These are phyloP conservation scores for Aspergillus coremiiformis DNA, from an alignment of 495 filamentous ascomycete genomes.

Conservation along the genomic window DNA sequence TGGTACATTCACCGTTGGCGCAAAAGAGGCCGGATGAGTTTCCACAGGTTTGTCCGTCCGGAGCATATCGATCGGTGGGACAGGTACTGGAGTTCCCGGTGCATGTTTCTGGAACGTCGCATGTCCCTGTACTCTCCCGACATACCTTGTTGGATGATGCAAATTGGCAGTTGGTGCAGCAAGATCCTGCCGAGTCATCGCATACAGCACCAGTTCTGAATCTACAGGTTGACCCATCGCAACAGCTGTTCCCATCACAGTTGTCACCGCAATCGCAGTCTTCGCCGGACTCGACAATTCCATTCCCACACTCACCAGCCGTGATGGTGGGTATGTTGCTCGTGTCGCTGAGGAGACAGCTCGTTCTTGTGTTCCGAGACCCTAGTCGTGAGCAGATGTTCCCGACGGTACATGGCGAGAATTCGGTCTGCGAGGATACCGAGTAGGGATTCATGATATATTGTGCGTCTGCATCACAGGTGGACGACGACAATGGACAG, in stretches of 20 bases:
- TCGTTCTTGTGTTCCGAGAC: slow-evolving; percentile 57
- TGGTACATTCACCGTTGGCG: slow-evolving; percentile 81
- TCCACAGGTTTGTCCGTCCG: slow-evolving; percentile 58
- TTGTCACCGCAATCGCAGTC: slow-evolving; percentile 85
- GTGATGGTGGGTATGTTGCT: slow-evolving; percentile 64
- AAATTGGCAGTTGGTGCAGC: slow-evolving; percentile 69
- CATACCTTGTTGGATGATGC: slow-evolving; percentile 56
- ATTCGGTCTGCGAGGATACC: slow-evolving; percentile 55
- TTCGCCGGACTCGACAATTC: slow-evolving; percentile 86
- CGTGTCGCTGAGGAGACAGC: slow-evolving; percentile 62
- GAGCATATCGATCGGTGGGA: slow-evolving; percentile 53
- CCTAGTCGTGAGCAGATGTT: slow-evolving; percentile 79
- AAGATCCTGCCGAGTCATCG: slow-evolving; percentile 73
- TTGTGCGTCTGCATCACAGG: slow-evolving; percentile 61
- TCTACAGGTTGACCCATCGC: slow-evolving; percentile 76
- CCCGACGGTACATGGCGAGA: slow-evolving; percentile 79
- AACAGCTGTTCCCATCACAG: slow-evolving; percentile 59
- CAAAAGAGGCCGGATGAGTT: slow-evolving; percentile 51
- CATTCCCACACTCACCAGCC: slow-evolving; percentile 78
- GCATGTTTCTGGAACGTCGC: slow-evolving; percentile 74
- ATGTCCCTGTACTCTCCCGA: slow-evolving; percentile 60
- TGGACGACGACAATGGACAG: slow-evolving; percentile 59
- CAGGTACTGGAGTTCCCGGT: slow-evolving; percentile 58
- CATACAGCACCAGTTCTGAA: slow-evolving; percentile 65
- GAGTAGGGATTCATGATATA: slow-evolving; percentile 93